phyloP scores from a whole-genome alignment of 306 rosid species.

The Prunus dulcis region DNA sequence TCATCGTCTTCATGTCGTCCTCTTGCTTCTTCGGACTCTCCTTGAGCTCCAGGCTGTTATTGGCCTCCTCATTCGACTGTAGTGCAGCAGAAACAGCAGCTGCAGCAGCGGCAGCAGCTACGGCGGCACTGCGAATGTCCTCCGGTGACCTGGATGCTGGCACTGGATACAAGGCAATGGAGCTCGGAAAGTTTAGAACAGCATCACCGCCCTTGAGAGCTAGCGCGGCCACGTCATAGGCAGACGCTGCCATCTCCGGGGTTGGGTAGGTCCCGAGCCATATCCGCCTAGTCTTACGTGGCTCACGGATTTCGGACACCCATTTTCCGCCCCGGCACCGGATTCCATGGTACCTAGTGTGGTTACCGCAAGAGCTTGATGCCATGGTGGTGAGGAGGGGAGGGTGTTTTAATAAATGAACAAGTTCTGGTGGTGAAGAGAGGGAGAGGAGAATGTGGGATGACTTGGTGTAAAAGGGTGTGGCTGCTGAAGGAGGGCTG shows the following conservation, averaged over 20 bases:
- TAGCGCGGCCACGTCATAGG: slow-evolving; percentile 75
- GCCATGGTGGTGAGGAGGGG: slow-evolving; percentile 31
- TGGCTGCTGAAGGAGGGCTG: no score
- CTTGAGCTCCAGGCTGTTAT: no score
- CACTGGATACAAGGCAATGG: slow-evolving; percentile 34
- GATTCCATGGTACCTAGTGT: slow-evolving; percentile 59
- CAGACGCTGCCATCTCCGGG: slow-evolving; percentile 88
- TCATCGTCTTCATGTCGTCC: background rate
- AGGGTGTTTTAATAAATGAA: no score
- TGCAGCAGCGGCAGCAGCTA: slow-evolving; percentile 16
- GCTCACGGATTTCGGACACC: slow-evolving; percentile 95
- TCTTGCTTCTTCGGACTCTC: background rate
- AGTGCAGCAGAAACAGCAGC: background rate
- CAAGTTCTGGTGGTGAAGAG: no score
- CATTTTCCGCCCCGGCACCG: slow-evolving; percentile 74
- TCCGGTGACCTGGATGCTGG: slow-evolving; percentile 47
- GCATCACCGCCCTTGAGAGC: slow-evolving; percentile 67
- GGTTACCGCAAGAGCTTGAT: slow-evolving; percentile 47
- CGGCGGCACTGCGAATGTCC: slow-evolving; percentile 70
- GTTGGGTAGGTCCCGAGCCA: slow-evolving; percentile 77
- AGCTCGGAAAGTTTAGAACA: slow-evolving; percentile 59
- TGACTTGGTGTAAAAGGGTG: no score
- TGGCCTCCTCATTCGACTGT: background rate
- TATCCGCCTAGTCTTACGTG: slow-evolving; percentile 68
- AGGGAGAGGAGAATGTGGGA: no score